Percentiles rank a stretch among this genome's conserved stretches.
Evolutionary conservation across 176 grass and related monocot genomes (phyloP).

Genomic region (Avena eriantha): DNA sequence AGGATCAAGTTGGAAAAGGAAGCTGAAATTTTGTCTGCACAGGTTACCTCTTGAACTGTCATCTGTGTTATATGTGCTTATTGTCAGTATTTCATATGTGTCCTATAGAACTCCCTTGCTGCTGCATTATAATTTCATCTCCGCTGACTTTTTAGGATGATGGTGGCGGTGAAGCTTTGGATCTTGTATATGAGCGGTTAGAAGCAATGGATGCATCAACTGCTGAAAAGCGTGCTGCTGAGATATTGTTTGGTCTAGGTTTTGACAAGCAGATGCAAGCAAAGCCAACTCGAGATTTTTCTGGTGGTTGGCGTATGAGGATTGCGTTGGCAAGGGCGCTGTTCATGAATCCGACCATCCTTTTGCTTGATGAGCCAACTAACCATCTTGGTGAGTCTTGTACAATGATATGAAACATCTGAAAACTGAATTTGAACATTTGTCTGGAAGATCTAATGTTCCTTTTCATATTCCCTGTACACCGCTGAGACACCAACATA

Average conservation of each 20-base stretch:
- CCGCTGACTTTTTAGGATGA: conserved; percentile 56
- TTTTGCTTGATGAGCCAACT: conserved; percentile 95
- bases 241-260: conserved; percentile 92
- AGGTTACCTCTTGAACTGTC: conserved; percentile 47
- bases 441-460: background rate
- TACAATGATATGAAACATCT: background rate
- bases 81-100: too few relatives aligned
- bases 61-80: background rate
- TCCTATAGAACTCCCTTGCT: background rate
- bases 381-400: conserved; percentile 90
- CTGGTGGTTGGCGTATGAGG: conserved; percentile 98
- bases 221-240: conserved; percentile 83
- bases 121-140: background rate
- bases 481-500: background rate
- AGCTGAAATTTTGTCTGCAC: conserved; percentile 71
- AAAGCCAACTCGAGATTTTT: conserved; percentile 88
- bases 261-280: conserved; percentile 92
- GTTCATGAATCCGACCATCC: conserved; percentile 99
- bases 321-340: conserved; percentile 94
- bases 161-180: conserved; percentile 80
- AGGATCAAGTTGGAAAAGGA: conserved; percentile 87
- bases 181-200: conserved; percentile 76
- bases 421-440: background rate
- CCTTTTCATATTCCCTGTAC: background rate
- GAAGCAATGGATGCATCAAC: conserved; percentile 82